These are phyloP conservation scores for Hypoxylon fragiforme DNA, from an alignment of 495 filamentous ascomycete genomes.

Conservation along the genomic window DNA sequence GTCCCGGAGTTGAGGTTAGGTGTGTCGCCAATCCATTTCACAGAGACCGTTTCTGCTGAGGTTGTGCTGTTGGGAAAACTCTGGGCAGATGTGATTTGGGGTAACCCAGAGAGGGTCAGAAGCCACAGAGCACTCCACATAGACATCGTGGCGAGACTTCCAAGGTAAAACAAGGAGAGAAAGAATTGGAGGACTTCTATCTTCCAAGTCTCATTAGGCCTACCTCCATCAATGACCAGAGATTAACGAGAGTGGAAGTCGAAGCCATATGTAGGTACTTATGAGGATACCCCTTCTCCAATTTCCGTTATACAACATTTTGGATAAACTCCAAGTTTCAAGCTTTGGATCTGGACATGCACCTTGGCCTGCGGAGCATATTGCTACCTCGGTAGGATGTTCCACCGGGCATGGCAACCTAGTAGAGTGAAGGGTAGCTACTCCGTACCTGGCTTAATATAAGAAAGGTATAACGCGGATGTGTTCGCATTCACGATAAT, in stretches of 20 bases:
- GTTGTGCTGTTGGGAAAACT: conserved; percentile 8
- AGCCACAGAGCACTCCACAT: not conserved
- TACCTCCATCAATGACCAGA: conserved; percentile 1
- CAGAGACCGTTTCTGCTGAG: conserved; percentile 23
- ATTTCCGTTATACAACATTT: conserved; percentile 7
- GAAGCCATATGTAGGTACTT: too few species aligned
- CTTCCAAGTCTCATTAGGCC: conserved; percentile 5
- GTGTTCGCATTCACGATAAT: not conserved
- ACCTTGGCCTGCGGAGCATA: conserved; percentile 19
- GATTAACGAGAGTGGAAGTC: not conserved
- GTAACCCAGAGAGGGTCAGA: conserved; percentile 1
- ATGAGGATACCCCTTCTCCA: conserved; percentile 5
- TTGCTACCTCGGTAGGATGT: conserved; percentile 31
- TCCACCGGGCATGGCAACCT: conserved; percentile 24
- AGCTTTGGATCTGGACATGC: conserved; percentile 8
- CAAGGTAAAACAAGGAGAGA: not conserved
- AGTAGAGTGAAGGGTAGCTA: conserved; percentile 6
- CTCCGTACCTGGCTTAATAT: conserved; percentile 9
- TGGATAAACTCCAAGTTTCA: conserved; percentile 13
- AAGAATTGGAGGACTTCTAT: too few species aligned
- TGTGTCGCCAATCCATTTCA: conserved; percentile 46
- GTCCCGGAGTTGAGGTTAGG: conserved; percentile 39
- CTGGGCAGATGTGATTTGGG: conserved; percentile 13
- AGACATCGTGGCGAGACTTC: conserved; percentile 6
- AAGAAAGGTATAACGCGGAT: conserved; percentile 12